Base-by-base conservation (phyloP, 2,329 filamentous ascomycete species). In the Colletotrichum sp. region DNA sequence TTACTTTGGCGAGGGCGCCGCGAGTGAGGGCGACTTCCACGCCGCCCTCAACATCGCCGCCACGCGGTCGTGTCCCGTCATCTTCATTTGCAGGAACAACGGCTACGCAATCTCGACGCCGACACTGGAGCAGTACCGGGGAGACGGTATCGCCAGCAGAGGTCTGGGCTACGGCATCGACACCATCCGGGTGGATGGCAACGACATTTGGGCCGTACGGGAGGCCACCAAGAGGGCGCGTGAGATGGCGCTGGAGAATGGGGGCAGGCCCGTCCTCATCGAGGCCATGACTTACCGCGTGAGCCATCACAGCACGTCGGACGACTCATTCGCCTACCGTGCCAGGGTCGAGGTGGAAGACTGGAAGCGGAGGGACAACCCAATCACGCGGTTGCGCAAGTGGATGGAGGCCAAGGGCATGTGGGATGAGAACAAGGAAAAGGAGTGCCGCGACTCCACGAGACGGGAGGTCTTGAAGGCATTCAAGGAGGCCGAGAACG, bases 271-370 rank as follows among this genome's bases (percentile, higher is more conserved):
- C 0, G 91, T 99, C 0, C 88, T 99, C 9, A 94, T 99, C 55
- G 97, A 99, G 86, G 96, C 96, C 72, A 98, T 99, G 95, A 96
- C 95, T 28, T 99, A 99, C 86, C 95, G 97, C n/a, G 96, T 99
- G 59, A 96, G 95, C 8, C 96, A 99, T 83, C 97, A 99, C 87
- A 98, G 95, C 85, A 99, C 97, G 1, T 97, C 95, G 1, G 97
- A 99, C 82, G 97, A 99, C 85, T 97, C 95, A 30, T 99, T 98
- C 81, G 97, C 97, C 1, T 99, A 99, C 87, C 94, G 97, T 10
- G 96, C 96, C 2, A 92, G 94, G 30, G 93, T 98, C 1, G 97
- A 99, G 82, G 97, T 99, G 84, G 95, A 98, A 83, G 95, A 98
- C 83, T 98, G 96, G 96, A 98, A 98, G 85, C 90, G 95, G 0